These are phyloP conservation scores for Leptoxyphium fumago DNA, from an alignment of 2,329 filamentous ascomycete genomes.

Conservation along the genomic window DNA sequence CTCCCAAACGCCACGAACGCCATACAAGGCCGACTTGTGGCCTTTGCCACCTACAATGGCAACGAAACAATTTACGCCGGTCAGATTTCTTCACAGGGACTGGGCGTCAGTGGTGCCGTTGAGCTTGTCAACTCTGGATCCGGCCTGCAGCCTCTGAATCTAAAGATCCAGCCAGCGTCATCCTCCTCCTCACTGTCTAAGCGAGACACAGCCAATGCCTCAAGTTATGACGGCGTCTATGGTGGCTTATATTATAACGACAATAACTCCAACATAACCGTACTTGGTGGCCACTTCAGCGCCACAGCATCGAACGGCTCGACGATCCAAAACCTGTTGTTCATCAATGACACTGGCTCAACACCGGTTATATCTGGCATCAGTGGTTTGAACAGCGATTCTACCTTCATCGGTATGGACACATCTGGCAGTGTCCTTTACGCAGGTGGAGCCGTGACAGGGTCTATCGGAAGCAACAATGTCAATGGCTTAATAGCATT, in stretches of 20 bases:
- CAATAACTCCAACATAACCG: slow-evolving; percentile 61
- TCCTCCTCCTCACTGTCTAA: slow-evolving; percentile 20
- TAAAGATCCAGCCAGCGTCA: slow-evolving; percentile 34
- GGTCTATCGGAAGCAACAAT: slow-evolving; percentile 45
- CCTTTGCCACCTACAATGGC: slow-evolving; percentile 50
- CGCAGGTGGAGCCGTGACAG: slow-evolving; percentile 67
- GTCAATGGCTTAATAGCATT: slow-evolving; percentile 69
- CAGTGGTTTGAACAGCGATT: slow-evolving; percentile 57
- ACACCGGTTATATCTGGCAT: slow-evolving; percentile 29
- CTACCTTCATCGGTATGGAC: slow-evolving; percentile 60
- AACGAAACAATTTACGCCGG: slow-evolving; percentile 60
- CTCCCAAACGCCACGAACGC: slow-evolving; percentile 47
- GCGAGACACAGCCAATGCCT: slow-evolving; percentile 25
- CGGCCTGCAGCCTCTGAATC: slow-evolving; percentile 35
- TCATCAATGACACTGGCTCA: slow-evolving; percentile 65
- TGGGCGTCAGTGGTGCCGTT: slow-evolving; percentile 58
- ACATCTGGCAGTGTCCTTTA: slow-evolving; percentile 55
- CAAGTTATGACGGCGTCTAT: slow-evolving; percentile 47
- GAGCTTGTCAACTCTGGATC: slow-evolving; percentile 38
- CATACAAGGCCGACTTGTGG: slow-evolving; percentile 58
- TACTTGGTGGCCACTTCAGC: slow-evolving; percentile 77
- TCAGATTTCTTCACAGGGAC: slow-evolving; percentile 61
- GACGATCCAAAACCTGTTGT: slow-evolving; percentile 60
- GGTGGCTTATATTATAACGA: slow-evolving; percentile 64
- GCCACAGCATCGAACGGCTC: slow-evolving; percentile 54